phyloP scores from a whole-genome alignment of 495 filamentous ascomycete genomes.

The Lineolata rhizophorae region DNA sequence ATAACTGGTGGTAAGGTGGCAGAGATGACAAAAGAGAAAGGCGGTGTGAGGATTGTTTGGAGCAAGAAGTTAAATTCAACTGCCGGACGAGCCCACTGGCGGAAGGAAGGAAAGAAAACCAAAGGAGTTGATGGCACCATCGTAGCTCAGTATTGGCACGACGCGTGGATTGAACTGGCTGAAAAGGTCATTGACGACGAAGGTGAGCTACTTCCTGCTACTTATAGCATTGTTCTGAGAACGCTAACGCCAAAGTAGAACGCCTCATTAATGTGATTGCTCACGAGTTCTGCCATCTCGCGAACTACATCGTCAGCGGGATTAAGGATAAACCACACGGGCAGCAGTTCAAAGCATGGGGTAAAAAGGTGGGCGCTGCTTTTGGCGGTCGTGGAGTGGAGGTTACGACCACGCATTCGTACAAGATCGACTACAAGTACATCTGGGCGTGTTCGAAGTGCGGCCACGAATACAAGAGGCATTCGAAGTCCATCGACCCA shows the following conservation, averaged over 20 bases:
- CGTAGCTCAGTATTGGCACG: slow-evolving; percentile 25
- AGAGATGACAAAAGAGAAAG: slow-evolving; percentile 35
- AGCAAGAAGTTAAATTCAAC: slow-evolving; percentile 68
- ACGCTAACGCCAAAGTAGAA: no score
- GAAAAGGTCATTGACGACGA: slow-evolving; percentile 58
- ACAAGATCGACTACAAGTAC: slow-evolving; percentile 78
- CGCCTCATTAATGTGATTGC: slow-evolving; percentile 70
- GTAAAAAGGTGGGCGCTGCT: slow-evolving; percentile 21
- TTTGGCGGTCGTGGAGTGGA: slow-evolving; percentile 32
- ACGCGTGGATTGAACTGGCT: slow-evolving; percentile 69
- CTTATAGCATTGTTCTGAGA: no score
- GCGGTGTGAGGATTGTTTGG: slow-evolving; percentile 66
- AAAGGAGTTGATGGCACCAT: slow-evolving; percentile 10
- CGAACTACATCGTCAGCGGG: slow-evolving; percentile 61
- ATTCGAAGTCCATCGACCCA: slow-evolving; percentile 63
- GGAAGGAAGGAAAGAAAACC: slow-evolving; percentile 29
- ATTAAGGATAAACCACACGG: slow-evolving; percentile 56
- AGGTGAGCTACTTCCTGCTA: background rate
- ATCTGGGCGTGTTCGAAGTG: slow-evolving; percentile 64
- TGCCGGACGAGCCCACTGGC: slow-evolving; percentile 74
- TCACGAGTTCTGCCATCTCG: slow-evolving; percentile 90
- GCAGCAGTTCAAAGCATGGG: slow-evolving; percentile 61
- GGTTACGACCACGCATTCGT: slow-evolving; percentile 72
- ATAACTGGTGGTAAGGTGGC: slow-evolving; percentile 42
- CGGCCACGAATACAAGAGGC: slow-evolving; percentile 43